phyloP scores from a whole-genome alignment of 192 early-diverging fungal genomes.

The Mortierella antarctica region DNA sequence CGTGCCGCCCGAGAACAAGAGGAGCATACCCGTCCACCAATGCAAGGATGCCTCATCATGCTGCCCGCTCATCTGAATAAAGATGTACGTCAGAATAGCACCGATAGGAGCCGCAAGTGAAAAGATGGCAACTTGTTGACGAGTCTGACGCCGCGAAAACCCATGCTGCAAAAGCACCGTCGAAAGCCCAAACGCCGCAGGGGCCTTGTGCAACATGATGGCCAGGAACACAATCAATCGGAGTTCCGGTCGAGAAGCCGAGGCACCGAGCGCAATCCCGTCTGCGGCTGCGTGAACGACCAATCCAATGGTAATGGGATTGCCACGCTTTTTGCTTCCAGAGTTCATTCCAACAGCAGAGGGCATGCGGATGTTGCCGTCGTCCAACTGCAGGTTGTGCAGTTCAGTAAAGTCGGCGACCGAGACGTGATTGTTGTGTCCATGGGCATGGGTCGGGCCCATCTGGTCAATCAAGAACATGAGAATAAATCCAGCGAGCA shows the following conservation, averaged over 20 bases:
- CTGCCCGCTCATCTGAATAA: conserved; percentile 55
- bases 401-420: conserved; percentile 36
- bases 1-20: conserved; percentile 91
- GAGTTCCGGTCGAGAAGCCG: conserved; percentile 70
- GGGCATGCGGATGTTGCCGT: conserved; percentile 54
- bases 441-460: conserved; percentile 57
- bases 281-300: conserved; percentile 97
- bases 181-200: conserved; percentile 90
- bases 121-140: conserved; percentile 83
- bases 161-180: conserved; percentile 88
- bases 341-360: conserved; percentile 26
- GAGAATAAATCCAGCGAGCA: conserved; percentile 84
- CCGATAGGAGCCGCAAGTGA: conserved; percentile 87
- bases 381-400: conserved; percentile 36
- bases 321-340: conserved; percentile 55
- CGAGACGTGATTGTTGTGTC: conserved; percentile 38
- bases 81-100: conserved; percentile 69
- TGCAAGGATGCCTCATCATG: conserved; percentile 56
- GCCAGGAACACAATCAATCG: conserved; percentile 91
- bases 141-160: conserved; percentile 69
- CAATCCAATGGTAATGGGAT: conserved; percentile 86
- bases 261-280: conserved; percentile 93
- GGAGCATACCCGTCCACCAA: conserved; percentile 83
- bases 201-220: conserved; percentile 97
- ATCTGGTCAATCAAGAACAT: conserved; percentile 93